Evolutionary conservation across 1,139 yeast species (phyloP).

Genomic region (Candida tunisiensis): DNA sequence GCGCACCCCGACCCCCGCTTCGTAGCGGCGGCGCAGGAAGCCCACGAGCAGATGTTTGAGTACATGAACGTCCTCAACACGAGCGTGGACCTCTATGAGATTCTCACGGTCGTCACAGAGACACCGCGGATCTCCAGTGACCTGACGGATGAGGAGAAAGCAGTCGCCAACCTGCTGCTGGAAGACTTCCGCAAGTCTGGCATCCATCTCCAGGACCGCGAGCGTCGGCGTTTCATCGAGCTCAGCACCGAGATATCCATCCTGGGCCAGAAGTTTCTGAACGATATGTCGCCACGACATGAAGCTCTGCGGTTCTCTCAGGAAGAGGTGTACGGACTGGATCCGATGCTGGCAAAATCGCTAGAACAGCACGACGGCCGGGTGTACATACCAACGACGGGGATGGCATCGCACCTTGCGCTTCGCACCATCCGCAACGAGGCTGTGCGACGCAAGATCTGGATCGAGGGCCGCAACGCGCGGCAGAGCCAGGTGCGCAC

Average conservation of each 20-base stretch:
- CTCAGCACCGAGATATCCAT: conserved; percentile 71
- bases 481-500: conserved; percentile 40
- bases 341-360: conserved; percentile 16
- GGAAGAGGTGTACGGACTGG: conserved; percentile 21
- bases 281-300: conserved; percentile 26
- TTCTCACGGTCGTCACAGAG: conserved; percentile 37
- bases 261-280: conserved; percentile 65
- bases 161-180: conserved; percentile 65
- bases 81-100: conserved; percentile 51
- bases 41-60: conserved; percentile 81
- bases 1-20: conserved; percentile 65
- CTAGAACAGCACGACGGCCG: conserved; percentile 11
- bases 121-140: conserved; percentile 22
- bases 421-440: conserved; percentile 43
- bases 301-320: conserved; percentile 16
- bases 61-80: conserved; percentile 90
- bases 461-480: conserved; percentile 55
- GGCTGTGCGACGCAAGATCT: conserved; percentile 44
- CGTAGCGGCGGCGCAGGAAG: conserved; percentile 68
- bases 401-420: conserved; percentile 49
- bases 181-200: conserved; percentile 89
- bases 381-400: conserved; percentile 49
- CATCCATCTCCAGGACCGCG: conserved; percentile 51
- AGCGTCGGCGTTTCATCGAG: conserved; percentile 55
- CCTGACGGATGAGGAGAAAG: conserved; percentile 53